Base-by-base conservation (phyloP, 768 basidiomycete species). In the Trametes gibbosa region DNA sequence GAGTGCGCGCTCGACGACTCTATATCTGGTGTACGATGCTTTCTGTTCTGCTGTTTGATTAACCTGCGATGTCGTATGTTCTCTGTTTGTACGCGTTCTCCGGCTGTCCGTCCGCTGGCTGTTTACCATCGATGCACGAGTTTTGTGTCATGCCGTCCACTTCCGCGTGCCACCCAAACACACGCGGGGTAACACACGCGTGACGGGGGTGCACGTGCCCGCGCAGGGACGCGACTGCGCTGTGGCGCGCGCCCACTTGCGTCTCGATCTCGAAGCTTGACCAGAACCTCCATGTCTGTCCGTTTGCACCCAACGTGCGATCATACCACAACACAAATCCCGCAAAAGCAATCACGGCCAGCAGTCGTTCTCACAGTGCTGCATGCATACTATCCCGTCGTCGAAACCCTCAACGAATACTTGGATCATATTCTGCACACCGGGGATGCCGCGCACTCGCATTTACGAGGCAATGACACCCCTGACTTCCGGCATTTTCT, bases 401-500 rank as follows among this genome's bases (percentile, higher is more conserved):
- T 65, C 4, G n/a, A 35, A 10, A 67, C 51, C 19, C 40, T 69
- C 24, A 50, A 59, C 21, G 40, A 41, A 1, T 63, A 67, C 40
- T 57, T 68, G 1, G n/a, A 48, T 13, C 42, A 41, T 3, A 37
- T 49, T 29, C 23, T 62, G 21, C 41, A 32, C 4, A 24, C 29
- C 23, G 21, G n/a, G 45, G 19, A 49, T 35, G 16, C 14, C 35
- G 8, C n/a, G 40, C 46, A 17, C 3, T 10, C 17, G 1, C 39
- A 57, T 16, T 32, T 51, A 9, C 62, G 53, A n/a, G 53, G 54
- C 2, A 52, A 56, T 23, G 63, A 67, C 39, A 29, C 64, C 6
- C 16, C 19, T 4, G 24, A 51, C 16, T 67, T 64, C 27, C 50
- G 53, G 2, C 41, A 19, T 6, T 68, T 86, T 5, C 61, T 88